Evolutionary conservation across 345 rosid genomes (phyloP), one percentile per base, ranked within the genome.

Genomic region (Sonneratia caseolaris): DNA sequence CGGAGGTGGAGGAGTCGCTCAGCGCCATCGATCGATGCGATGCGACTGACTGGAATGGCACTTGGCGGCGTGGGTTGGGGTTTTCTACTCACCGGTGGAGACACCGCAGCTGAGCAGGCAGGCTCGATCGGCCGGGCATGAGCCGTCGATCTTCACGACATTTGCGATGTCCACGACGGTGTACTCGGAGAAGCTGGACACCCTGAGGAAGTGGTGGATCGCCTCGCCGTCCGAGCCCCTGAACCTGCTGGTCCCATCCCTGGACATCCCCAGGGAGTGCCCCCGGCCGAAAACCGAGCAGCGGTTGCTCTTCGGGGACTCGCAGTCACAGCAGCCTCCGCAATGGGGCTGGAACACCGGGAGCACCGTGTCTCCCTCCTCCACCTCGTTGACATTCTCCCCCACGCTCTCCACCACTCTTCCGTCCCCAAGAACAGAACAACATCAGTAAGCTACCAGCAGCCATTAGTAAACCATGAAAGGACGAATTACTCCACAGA

Each of bases 371-470:
- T 87, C 95, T 38, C 93, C 90, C 83, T 78, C 81, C 19, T 74
- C 76, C 47, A 88, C 80, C 70, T 81, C 90, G 4, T 83, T 79
- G 62, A 88, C 93, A 10, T 78, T 18, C 56, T 83, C 88, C 2
- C 98, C 96, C 16, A 82, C 83, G 37, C 98, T 92, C 84, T 92
- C 96, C 19, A 88, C 92, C 74, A 86, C 82, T 42, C 97, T 89
- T 45, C 22, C 16, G 18, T 8, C 56, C 35, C 19, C 37, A n/a
- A 13, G 22, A 3, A 42, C 43, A 6, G 22, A 4, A 64, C 18
- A 47, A 24, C 59, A 45, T 4, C 57, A n/a, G 16, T 61, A 22
- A 35, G 37, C 18, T 38, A 9, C 6, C 24, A 9, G 43, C 49
- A 27, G 2, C 48, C n/a, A 40, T 22, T 19, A 32, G 14, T 7